Evolutionary conservation across 1,284 basidiomycete species (phyloP).

Genomic region (Flammula alnicola): DNA sequence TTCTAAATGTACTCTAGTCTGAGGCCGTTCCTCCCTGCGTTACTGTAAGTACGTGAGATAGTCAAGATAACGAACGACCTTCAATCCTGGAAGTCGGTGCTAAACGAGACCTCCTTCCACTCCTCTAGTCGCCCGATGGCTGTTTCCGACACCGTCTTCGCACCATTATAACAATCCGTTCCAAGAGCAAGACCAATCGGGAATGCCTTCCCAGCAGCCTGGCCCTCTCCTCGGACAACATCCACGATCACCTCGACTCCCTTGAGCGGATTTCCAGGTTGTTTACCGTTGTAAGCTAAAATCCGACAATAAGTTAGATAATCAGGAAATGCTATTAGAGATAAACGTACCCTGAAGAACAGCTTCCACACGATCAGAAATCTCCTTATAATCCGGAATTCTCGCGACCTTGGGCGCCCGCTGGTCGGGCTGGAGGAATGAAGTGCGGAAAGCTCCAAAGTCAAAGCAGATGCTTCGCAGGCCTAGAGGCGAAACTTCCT

Average conservation of each 20-base stretch:
- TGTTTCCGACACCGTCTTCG: conserved; percentile 25
- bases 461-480: conserved; percentile 48
- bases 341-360: conserved; percentile 28
- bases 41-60: too few species aligned
- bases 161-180: conserved; percentile 28
- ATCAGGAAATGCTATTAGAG: background rate
- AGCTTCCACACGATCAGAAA: conserved; percentile 31
- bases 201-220: conserved; percentile 32
- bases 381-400: conserved; percentile 43
- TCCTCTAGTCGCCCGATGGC: conserved; percentile 27
- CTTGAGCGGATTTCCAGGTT: conserved; percentile 39
- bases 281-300: conserved; percentile 35
- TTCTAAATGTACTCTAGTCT: too few species aligned
- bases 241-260: conserved; percentile 36
- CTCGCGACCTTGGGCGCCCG: conserved; percentile 35
- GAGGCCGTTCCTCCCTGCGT: too few species aligned
- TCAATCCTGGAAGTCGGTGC: conserved; percentile 32
- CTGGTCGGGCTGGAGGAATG: conserved; percentile 38
- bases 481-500: conserved; percentile 46
- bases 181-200: conserved; percentile 31
- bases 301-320: background rate
- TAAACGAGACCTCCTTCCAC: conserved; percentile 34
- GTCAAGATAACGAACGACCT: too few species aligned
- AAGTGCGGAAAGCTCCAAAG: conserved; percentile 49
- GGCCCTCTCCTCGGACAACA: conserved; percentile 36